A percentile compares a stretch with the other conserved stretches of the same genome.
Evolutionary conservation across 805 yeast species (phyloP).

Genomic region (Barnettozyma sp.): DNA sequence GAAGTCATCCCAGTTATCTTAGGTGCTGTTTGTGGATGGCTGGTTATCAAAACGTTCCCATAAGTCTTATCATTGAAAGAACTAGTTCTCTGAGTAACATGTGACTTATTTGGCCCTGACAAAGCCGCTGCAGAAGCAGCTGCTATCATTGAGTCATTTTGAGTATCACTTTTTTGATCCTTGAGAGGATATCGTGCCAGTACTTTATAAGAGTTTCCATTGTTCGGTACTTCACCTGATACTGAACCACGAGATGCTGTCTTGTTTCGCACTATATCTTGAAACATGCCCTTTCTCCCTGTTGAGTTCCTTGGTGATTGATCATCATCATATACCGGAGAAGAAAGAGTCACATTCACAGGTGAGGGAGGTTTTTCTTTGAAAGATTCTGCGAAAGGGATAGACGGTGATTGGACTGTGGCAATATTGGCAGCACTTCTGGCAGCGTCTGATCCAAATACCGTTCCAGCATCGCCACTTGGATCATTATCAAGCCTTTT

Average conservation of each 20-base stretch:
- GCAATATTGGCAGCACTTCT: slow-evolving; percentile 32
- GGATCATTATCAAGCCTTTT: slow-evolving; percentile 24
- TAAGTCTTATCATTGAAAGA: slow-evolving; percentile 8
- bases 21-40: slow-evolving; percentile 1
- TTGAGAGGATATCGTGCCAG: slow-evolving; percentile 21
- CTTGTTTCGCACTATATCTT: slow-evolving; percentile 27
- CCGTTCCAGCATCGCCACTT: slow-evolving; percentile 27
- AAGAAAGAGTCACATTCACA: slow-evolving; percentile 3
- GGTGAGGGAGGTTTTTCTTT: slow-evolving; percentile 3
- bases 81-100: slow-evolving; percentile 6
- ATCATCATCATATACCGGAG: slow-evolving; percentile 6
- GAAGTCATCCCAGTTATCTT: slow-evolving; percentile 53
- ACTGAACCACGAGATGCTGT: slow-evolving; percentile 12
- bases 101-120: slow-evolving; percentile 7
- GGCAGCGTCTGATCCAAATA: slow-evolving; percentile 30
- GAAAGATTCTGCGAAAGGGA: slow-evolving; percentile 3
- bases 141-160: slow-evolving; percentile 16
- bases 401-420: slow-evolving; percentile 14
- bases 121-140: slow-evolving; percentile 23
- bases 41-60: slow-evolving; percentile 1
- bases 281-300: slow-evolving; percentile 27
- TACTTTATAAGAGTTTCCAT: slow-evolving; percentile 29
- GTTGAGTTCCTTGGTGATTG: slow-evolving; percentile 9
- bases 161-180: not conserved
- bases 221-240: slow-evolving; percentile 25